Evolutionary conservation across 2,329 filamentous ascomycete genomes (phyloP), one percentile per base, ranked within the genome.

Genomic region (Elsinoe fawcettii): DNA sequence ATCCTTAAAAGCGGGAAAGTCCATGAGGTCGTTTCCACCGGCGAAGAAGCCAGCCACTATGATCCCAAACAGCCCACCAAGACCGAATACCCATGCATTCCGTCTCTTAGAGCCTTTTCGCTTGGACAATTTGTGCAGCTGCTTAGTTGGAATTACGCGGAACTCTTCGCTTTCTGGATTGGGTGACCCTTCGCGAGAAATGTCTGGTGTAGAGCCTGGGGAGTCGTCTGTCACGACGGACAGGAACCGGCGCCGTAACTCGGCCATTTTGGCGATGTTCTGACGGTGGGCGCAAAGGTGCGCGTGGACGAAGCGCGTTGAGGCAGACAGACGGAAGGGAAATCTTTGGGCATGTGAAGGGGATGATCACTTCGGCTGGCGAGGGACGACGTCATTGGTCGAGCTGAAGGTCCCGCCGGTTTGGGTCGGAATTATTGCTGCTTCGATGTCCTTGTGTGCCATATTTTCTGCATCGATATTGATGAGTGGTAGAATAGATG

Each of bases 31-130:
- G 72, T 91, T 93, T 70, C 81, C 88, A 63, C 87, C 86, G 27
- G 91, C 92, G 65, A 99, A 93, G 71, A 96, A 90, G 27, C 90
- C 86, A 1, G 93, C 93, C 2, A 86, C 79, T n/a, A 95, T 75
- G 57, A 99, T 80, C 11, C 93, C 93, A 65, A 93, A 92, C n/a
- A 99, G 67, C 39, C 90, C 89, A 30, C 93, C 93, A 18, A 99
- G 77, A 8, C 86, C 75, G 71, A 99, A 97, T 25, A 96, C 87
- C 66, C 95, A 83, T 2, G 85, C 85, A 71, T 83, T 88, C 61
- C 85, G 83, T 64, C 88, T 82, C 73, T 92, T 95, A 57, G 66
- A 73, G 22, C 64, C 71, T 57, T 60, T 61, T 41, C 47, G 49
- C 18, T 77, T 68, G 20, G 55, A 67, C 59, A 75, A 67, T 60